A percentile compares a stretch with the other conserved stretches of the same genome.
Evolutionary conservation across 1,139 yeast genomes (phyloP).

Genomic region (Geotrichum histeridarum): DNA sequence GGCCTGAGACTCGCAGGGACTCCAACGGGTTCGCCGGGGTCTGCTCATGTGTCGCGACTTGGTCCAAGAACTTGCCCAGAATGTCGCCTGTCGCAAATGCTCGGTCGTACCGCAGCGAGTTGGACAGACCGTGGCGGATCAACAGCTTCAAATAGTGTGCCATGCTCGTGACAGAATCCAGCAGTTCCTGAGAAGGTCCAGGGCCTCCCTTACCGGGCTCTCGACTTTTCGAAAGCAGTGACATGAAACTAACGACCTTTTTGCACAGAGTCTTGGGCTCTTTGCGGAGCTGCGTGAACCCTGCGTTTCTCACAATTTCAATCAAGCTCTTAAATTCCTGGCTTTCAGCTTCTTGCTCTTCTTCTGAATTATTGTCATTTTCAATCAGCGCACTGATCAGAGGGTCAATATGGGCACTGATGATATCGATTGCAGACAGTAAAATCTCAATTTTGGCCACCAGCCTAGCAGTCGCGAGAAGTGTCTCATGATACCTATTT

Average conservation of each 20-base stretch:
- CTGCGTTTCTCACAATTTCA: slow-evolving; percentile 15
- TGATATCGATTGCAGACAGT: slow-evolving; percentile 66
- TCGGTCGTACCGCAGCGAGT: background rate
- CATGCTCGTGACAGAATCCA: slow-evolving; percentile 81
- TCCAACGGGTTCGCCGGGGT: slow-evolving; percentile 43
- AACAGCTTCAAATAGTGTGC: slow-evolving; percentile 89
- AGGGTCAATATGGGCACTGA: slow-evolving; percentile 30
- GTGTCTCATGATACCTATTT: slow-evolving; percentile 66
- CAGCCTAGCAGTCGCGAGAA: slow-evolving; percentile 66
- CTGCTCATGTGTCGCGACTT: slow-evolving; percentile 47
- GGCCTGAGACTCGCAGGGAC: slow-evolving; percentile 50
- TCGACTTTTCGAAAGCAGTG: slow-evolving; percentile 39
- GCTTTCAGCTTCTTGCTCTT: slow-evolving; percentile 21
- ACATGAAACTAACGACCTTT: slow-evolving; percentile 43
- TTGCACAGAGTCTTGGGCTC: slow-evolving; percentile 78
- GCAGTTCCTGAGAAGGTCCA: slow-evolving; percentile 51
- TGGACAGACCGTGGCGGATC: slow-evolving; percentile 37
- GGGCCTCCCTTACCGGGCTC: slow-evolving; percentile 27
- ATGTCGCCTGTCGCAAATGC: slow-evolving; percentile 52
- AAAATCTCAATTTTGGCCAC: slow-evolving; percentile 73
- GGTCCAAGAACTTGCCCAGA: slow-evolving; percentile 56
- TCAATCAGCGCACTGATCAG: slow-evolving; percentile 18
- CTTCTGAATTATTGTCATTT: slow-evolving; percentile 17
- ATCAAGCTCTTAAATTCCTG: slow-evolving; percentile 14
- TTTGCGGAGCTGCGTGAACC: slow-evolving; percentile 43